Evolutionary conservation across 83 land plant genomes (phyloP).

Genomic region (Picea mariana): DNA sequence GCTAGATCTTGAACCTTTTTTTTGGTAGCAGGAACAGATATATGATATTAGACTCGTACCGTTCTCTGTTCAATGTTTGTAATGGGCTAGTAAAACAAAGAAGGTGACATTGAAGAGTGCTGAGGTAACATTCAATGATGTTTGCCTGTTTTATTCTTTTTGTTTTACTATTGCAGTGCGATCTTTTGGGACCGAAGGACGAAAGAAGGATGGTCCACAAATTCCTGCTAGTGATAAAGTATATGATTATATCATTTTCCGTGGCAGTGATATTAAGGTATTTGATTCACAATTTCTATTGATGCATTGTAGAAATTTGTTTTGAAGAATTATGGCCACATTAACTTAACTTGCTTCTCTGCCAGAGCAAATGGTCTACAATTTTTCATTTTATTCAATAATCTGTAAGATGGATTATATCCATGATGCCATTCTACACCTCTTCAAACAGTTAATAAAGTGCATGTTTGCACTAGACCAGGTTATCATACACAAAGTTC

Average conservation of each 20-base stretch:
- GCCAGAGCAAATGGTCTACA: not conserved
- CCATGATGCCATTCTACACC: not conserved
- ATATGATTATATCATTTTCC: conserved; percentile 34
- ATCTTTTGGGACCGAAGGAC: conserved; percentile 37
- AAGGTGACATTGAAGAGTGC: not conserved
- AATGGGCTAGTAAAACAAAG: not conserved
- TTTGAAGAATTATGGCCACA: not conserved
- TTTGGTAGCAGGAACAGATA: too few species aligned
- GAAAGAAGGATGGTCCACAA: conserved; percentile 30
- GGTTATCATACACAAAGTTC: too few species aligned
- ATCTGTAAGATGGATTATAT: not conserved
- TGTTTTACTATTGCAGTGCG: conserved; percentile 22
- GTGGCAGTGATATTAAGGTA: conserved; percentile 35
- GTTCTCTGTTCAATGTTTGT: not conserved
- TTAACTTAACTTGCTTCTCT: not conserved
- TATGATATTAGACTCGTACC: too few species aligned
- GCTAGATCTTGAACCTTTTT: not conserved
- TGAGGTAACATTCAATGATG: not conserved
- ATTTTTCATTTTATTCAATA: not conserved
- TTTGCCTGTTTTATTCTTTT: not conserved
- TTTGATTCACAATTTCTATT: not conserved
- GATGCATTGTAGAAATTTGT: not conserved
- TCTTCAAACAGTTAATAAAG: not conserved
- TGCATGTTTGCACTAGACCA: not conserved
- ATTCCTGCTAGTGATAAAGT: conserved; percentile 33